Base-by-base conservation (phyloP, 202 grass and related monocot species). In the Panicum virgatum region DNA sequence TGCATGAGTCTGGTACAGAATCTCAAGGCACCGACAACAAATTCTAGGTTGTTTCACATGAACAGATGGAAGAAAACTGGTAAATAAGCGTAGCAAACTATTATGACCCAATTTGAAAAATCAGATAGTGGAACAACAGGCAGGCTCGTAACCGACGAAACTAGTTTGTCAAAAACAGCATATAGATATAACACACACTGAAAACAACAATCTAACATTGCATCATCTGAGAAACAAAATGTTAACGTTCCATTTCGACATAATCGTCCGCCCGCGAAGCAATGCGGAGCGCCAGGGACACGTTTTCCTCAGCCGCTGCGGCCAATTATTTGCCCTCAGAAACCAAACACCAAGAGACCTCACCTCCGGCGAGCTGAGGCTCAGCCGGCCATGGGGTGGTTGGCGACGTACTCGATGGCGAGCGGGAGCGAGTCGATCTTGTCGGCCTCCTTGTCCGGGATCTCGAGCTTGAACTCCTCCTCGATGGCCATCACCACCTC, bases 401-500 rank as follows among this genome's bases (percentile, higher is more conserved):
- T 91, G 30, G 92, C 83, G 34, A 96, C 85, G 80, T 98, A 96
- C 81, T 98, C 90, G 45, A 98, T 90, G 57, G 96, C 96, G 12
- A 98, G 91, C 23, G 78, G 78, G 52, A 90, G 87, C 23, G 96
- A 98, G 78, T 96, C 89, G 54, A 98, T 96, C 81, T 89, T 90
- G 77, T 96, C 87, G 4, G 91, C 92, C 90, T 98, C 96, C 77
- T 45, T 14, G 71, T 98, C 96, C 13, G 92, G 96, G 81, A 98
- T 98, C 89, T 98, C 96, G 18, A 98, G 92, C 80, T 98, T 98
- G 89, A 98, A 98, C 85, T 98, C 96, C 78, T 98, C 96, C 86
- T 98, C 96, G 86, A 98, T 78, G 6, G 91, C 96, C 87, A 98
- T 92, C 77, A 98, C 89, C 46, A 98, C 89, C 85, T 99, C 96